phyloP scores from a whole-genome alignment of 345 rosid species.

The Mallotus nudiflorus region DNA sequence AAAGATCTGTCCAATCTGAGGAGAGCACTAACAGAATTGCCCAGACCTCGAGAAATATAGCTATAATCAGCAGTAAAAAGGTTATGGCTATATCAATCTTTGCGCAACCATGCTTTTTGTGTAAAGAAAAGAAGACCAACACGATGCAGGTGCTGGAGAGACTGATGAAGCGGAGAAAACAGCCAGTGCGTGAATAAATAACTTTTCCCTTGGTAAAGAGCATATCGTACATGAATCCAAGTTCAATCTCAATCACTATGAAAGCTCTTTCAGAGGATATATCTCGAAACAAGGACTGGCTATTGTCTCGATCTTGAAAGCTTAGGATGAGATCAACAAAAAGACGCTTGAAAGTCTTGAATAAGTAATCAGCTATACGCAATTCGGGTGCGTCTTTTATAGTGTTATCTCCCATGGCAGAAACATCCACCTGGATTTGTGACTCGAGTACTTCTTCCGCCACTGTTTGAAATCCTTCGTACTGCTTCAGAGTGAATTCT shows the following conservation, averaged over 20 bases:
- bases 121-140: slow-evolving; percentile 12
- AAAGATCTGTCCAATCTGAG: slow-evolving; percentile 18
- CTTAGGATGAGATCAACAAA: slow-evolving; percentile 41
- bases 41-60: slow-evolving; percentile 22
- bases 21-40: background rate
- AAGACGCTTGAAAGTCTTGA: slow-evolving; percentile 39
- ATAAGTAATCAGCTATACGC: slow-evolving; percentile 24
- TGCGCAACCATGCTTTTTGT: background rate
- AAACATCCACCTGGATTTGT: background rate
- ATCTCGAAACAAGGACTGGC: slow-evolving; percentile 4
- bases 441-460: slow-evolving; percentile 1
- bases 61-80: slow-evolving; percentile 19
- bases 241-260: slow-evolving; percentile 31
- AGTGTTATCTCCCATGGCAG: too few species aligned
- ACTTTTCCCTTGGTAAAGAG: slow-evolving; percentile 48
- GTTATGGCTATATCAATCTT: slow-evolving; percentile 18
- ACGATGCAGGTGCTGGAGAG: slow-evolving; percentile 10
- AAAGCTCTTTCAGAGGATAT: slow-evolving; percentile 16
- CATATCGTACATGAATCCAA: slow-evolving; percentile 37
- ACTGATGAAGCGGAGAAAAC: slow-evolving; percentile 26
- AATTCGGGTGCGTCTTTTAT: background rate
- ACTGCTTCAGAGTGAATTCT: slow-evolving; percentile 8
- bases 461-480: slow-evolving; percentile 2
- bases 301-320: slow-evolving; percentile 12
- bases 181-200: slow-evolving; percentile 17